These are phyloP conservation scores for Acaromyces ingoldii DNA, from an alignment of 1,284 basidiomycete species.

Conservation along the genomic window DNA sequence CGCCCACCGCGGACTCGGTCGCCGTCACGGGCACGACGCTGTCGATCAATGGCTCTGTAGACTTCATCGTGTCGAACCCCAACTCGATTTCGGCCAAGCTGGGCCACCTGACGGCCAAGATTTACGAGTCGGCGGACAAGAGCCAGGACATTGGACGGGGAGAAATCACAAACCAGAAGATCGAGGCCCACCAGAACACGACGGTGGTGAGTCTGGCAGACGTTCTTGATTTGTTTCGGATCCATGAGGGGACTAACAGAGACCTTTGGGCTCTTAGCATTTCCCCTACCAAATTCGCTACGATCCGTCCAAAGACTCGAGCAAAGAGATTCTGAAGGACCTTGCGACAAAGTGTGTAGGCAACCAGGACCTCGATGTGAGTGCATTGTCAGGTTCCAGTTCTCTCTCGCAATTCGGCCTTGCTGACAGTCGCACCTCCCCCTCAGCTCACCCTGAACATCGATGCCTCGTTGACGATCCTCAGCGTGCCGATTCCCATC, in stretches of 20 bases:
- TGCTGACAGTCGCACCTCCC: background rate
- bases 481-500: constrained; percentile 29
- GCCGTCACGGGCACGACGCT: constrained; percentile 25
- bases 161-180: constrained; percentile 58
- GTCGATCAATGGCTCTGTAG: constrained; percentile 37
- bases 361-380: background rate
- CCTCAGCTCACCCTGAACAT: constrained; percentile 25
- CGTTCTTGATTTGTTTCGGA: no score
- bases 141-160: constrained; percentile 32
- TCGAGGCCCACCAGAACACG: constrained; percentile 64
- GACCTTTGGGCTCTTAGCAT: background rate
- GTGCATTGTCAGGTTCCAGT: no score
- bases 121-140: constrained; percentile 28
- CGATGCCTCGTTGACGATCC: constrained; percentile 26
- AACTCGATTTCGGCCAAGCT: constrained; percentile 44
- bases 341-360: constrained; percentile 57
- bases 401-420: background rate
- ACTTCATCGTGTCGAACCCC: constrained; percentile 42
- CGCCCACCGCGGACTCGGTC: constrained; percentile 21
- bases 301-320: constrained; percentile 61
- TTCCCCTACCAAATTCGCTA: constrained; percentile 78
- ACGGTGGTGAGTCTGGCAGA: constrained; percentile 66
- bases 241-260: background rate
- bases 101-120: constrained; percentile 29
- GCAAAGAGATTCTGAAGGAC: constrained; percentile 62